Evolutionary conservation across 176 grass and related monocot species (phyloP), one percentile per base, ranked within the genome.

Genomic region (Paspalum vaginatum): DNA sequence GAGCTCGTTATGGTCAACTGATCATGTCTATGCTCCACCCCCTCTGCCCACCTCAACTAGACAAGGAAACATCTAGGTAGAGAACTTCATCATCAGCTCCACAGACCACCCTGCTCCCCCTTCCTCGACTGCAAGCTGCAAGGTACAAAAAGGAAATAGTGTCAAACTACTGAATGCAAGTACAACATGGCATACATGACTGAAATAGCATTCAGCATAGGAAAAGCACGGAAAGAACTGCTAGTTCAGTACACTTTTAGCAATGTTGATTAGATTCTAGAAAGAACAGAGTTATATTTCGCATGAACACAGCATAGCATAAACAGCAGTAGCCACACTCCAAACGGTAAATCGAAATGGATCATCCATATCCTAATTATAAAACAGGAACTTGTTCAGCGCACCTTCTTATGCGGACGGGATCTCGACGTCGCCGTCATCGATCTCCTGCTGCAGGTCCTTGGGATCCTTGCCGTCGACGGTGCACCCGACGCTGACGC

Each of bases 381-480:
- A 50, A 15, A 71, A 46, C 4, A 49, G 17, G 43, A 39, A 55
- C 0, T 39, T 70, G 8, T 1, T 15, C 16, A 55, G 11, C 15
- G 16, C 78, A 88, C 86, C 86, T 83, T 72, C 68, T 84, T 88
- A 89, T 41, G 77, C 77, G 13, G 61, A 60, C 15, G 85, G 89
- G 51, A 91, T 76, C 68, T 91, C 86, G 6, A 83, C 90, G 61
- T 91, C 90, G 72, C 83, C 86, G 57, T 91, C 90, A 16, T 80
- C 51, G 62, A 91, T 91, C 82, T 91, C 86, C 61, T 88, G 79
- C 86, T 88, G 90, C 9, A 91, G 90, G 49, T 91, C 90, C 90
- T 91, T 91, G 74, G 90, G 90, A 67, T 88, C 90, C 74, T 91
- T 91, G 66, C 90, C 83, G 74, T 91, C 90, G 17, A 91, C 90